A percentile compares a stretch with the other conserved stretches of the same genome.
Evolutionary conservation across 176 grass and related monocot genomes (phyloP).

Genomic region (Avena sativa): DNA sequence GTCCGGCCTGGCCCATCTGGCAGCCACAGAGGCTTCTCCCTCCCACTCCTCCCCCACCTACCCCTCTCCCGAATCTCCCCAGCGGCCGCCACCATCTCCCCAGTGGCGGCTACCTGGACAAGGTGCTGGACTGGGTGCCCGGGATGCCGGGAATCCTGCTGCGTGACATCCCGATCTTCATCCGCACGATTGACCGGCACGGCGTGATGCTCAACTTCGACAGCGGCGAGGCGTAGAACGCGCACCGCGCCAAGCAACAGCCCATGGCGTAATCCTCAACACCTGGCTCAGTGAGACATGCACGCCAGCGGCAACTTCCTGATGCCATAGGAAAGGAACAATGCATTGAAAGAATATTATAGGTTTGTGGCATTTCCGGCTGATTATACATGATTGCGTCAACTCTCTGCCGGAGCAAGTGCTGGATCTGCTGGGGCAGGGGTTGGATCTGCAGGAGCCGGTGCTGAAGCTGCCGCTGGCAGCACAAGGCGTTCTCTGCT

Average conservation of each 20-base stretch:
- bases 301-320: constrained; percentile 32
- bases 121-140: constrained; percentile 51
- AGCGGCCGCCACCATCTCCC: too few species aligned
- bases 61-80: too few species aligned
- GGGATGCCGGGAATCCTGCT: constrained; percentile 47
- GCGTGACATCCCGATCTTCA: constrained; percentile 63
- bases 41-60: too few species aligned
- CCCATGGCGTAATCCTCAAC: constrained; percentile 62
- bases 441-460: constrained; percentile 41
- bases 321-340: constrained; percentile 16
- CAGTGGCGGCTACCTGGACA: constrained; percentile 52
- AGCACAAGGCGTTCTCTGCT: constrained; percentile 82
- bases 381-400: constrained; percentile 48
- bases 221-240: constrained; percentile 46
- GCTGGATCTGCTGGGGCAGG: constrained; percentile 15
- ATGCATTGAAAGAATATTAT: constrained; percentile 43
- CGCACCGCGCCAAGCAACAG: constrained; percentile 26
- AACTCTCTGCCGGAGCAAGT: constrained; percentile 54
- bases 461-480: constrained; percentile 37
- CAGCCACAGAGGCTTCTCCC: too few species aligned
- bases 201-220: constrained; percentile 59
- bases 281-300: constrained; percentile 82
- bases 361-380: neutral
- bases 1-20: too few species aligned
- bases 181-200: constrained; percentile 56